A percentile compares a stretch with the other conserved stretches of the same genome.
These are phyloP conservation scores for Coniella vitis DNA, from an alignment of 2,329 filamentous ascomycete genomes.

Conservation along the genomic window DNA sequence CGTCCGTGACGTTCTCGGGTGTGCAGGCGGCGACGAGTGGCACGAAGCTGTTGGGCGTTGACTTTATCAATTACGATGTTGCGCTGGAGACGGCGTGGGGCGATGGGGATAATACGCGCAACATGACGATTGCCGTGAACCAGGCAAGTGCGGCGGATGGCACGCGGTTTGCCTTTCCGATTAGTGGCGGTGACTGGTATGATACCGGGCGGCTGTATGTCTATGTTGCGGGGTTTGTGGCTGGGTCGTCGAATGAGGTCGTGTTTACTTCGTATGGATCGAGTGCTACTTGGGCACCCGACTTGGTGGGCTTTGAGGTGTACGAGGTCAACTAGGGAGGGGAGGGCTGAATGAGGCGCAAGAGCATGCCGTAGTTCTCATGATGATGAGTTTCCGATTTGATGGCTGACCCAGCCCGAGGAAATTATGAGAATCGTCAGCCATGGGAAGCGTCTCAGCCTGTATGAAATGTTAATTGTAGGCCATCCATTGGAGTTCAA, in stretches of 20 bases:
- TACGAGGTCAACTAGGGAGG: conserved; percentile 19
- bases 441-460: too few relatives aligned
- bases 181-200: conserved; percentile 44
- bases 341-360: too few relatives aligned
- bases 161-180: conserved; percentile 39
- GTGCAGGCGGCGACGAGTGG: conserved; percentile 25
- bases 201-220: conserved; percentile 39
- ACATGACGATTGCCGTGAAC: conserved; percentile 44
- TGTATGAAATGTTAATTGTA: too few relatives aligned
- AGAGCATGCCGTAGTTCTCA: too few relatives aligned
- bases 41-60: conserved; percentile 36
- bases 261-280: conserved; percentile 25
- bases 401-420: too few relatives aligned
- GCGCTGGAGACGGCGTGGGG: conserved; percentile 35
- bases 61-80: conserved; percentile 48
- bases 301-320: conserved; percentile 37
- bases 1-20: conserved; percentile 27
- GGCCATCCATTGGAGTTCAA: too few relatives aligned
- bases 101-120: conserved; percentile 40
- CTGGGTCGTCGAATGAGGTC: conserved; percentile 31
- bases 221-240: conserved; percentile 38
- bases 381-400: too few relatives aligned
- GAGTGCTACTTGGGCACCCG: conserved; percentile 27
- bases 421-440: too few relatives aligned
- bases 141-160: conserved; percentile 27